Percentiles rank a stretch among this genome's conserved stretches.
Evolutionary conservation across 2,329 filamentous ascomycete species (phyloP).

Genomic region (Neocucurbitaria cava): DNA sequence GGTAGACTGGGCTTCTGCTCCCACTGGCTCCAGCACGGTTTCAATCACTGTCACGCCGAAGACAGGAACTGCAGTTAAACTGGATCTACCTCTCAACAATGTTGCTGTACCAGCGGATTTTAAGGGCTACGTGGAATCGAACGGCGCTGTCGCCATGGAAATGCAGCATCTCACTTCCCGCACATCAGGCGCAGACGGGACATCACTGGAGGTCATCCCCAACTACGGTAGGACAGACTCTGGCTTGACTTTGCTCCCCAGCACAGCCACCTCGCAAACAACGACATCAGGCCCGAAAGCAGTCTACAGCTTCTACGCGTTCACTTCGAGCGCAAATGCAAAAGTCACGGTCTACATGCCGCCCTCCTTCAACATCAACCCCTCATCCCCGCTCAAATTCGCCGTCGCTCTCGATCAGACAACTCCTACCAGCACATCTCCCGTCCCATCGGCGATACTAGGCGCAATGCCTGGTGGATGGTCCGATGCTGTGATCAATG

Average conservation of each 20-base stretch:
- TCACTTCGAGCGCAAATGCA: constrained; percentile 13
- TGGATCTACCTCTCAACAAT: constrained; percentile 27
- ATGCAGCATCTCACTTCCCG: constrained; percentile 22
- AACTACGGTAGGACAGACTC: constrained; percentile 36
- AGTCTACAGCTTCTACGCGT: constrained; percentile 26
- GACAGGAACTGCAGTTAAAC: constrained; percentile 20
- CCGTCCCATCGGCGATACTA: constrained; percentile 42
- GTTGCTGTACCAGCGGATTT: constrained; percentile 16
- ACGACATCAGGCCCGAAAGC: constrained; percentile 19
- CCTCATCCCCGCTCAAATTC: constrained; percentile 54
- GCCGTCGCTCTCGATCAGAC: constrained; percentile 54
- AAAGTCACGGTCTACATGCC: constrained; percentile 46
- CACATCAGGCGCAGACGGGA: constrained; percentile 2
- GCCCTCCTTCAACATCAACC: constrained; percentile 57
- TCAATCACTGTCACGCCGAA: constrained; percentile 27
- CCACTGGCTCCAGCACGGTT: constrained; percentile 19
- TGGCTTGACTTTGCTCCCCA: constrained; percentile 27
- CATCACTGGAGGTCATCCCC: constrained; percentile 20
- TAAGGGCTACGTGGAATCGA: constrained; percentile 31
- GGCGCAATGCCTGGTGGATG: constrained; percentile 53
- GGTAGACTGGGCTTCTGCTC: constrained; percentile 33
- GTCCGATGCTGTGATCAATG: constrained; percentile 55
- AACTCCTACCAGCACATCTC: constrained; percentile 20
- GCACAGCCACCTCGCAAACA: constrained; percentile 22
- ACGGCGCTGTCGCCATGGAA: constrained; percentile 29